Percentiles rank a stretch among this genome's conserved stretches.
Evolutionary conservation across 2,329 filamentous ascomycete genomes (phyloP).

Genomic region (Sporothrix variecibatus): DNA sequence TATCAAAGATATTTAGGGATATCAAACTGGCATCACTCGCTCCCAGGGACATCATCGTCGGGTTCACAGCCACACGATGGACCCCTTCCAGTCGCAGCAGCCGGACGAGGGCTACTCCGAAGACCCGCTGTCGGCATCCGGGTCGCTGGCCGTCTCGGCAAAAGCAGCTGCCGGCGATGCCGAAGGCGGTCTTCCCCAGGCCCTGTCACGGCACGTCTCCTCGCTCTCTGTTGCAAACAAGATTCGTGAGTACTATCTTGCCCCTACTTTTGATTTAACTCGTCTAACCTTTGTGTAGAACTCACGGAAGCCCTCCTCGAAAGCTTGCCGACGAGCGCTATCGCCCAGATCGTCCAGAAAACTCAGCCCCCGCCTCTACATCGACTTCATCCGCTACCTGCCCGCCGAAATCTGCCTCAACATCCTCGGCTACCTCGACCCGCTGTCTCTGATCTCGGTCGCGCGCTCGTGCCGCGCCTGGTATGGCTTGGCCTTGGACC

Average conservation of each 20-base stretch:
- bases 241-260: conserved; percentile 24
- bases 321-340: conserved; percentile 75
- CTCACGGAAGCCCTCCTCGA: conserved; percentile 77
- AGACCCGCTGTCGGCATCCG: conserved; percentile 56
- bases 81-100: conserved; percentile 44
- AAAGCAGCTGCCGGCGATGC: conserved; percentile 35
- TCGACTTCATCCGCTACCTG: conserved; percentile 84
- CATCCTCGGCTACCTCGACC: conserved; percentile 83
- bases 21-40: background rate
- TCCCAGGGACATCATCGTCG: background rate
- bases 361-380: conserved; percentile 81
- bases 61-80: conserved; percentile 21
- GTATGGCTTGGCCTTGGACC: conserved; percentile 78
- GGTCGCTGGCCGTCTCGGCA: conserved; percentile 37
- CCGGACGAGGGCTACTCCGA: conserved; percentile 89
- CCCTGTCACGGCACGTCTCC: conserved; percentile 53
- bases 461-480: conserved; percentile 79
- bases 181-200: conserved; percentile 41
- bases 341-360: conserved; percentile 79
- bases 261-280: background rate
- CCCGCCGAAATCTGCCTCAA: conserved; percentile 90
- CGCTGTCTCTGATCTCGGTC: conserved; percentile 75
- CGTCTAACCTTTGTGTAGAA: conserved; percentile 52
- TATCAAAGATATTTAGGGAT: background rate
- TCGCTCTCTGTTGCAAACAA: conserved; percentile 43